Evolutionary conservation across 805 yeast species (phyloP).

Genomic region (Ogataea minuta): DNA sequence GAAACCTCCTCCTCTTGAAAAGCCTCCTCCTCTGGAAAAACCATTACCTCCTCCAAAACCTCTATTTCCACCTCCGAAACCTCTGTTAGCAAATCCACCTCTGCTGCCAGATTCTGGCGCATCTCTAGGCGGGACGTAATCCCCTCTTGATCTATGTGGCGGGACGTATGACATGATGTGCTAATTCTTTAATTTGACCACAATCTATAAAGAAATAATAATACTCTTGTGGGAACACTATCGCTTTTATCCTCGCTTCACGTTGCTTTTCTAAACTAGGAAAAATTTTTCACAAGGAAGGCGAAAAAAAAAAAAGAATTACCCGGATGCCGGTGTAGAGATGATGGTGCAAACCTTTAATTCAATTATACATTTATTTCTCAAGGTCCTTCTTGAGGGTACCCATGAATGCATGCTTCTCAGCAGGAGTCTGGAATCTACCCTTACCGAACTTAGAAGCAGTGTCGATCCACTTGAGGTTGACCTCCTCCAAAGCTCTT

Average conservation of each 20-base stretch:
- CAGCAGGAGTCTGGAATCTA: conserved; percentile 99
- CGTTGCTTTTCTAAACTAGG: conserved; percentile 11
- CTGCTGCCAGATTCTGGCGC: conserved; percentile 29
- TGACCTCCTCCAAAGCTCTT: conserved; percentile 93
- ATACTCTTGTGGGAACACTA: conserved; percentile 11
- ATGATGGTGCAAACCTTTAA: not conserved
- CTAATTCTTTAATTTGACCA: conserved; percentile 4
- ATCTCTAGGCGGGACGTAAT: conserved; percentile 13
- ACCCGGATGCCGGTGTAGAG: conserved; percentile 7
- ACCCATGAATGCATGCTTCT: conserved; percentile 99
- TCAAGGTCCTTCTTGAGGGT: conserved; percentile 96
- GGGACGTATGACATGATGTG: conserved; percentile 43
- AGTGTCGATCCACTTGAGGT: conserved; percentile 99
- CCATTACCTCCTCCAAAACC: conserved; percentile 37
- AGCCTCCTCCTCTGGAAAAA: conserved; percentile 35
- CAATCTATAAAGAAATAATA: conserved; percentile 11
- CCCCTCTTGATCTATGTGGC: conserved; percentile 43
- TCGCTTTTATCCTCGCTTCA: conserved; percentile 11
- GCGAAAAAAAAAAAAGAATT: conserved; percentile 3
- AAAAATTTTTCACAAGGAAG: conserved; percentile 12
- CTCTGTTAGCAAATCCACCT: conserved; percentile 30
- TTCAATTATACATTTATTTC: conserved; percentile 15
- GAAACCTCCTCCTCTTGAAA: conserved; percentile 30
- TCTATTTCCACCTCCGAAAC: conserved; percentile 30
- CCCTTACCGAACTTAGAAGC: conserved; percentile 99